Base-by-base conservation (phyloP, 257 asterid species). In the Solanum virginianum region DNA sequence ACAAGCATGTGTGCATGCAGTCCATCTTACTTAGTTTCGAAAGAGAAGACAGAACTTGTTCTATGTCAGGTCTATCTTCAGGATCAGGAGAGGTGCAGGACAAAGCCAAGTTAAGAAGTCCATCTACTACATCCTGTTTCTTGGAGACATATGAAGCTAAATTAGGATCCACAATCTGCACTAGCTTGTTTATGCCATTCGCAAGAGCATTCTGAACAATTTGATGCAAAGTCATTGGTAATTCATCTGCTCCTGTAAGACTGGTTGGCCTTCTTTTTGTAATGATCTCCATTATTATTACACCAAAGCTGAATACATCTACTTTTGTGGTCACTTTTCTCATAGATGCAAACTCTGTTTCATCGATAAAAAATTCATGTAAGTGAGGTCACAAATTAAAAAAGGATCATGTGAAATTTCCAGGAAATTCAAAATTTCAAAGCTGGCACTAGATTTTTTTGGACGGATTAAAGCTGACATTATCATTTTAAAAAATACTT, bases 271-370 rank as follows among this genome's bases (percentile, higher is more conserved):
- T 86, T 84, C 87, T 92, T 81, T 88, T 88, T 12, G 98, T 95
- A 29, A 95, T 83, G 53, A 95, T 13, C 90, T 95, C 98, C 98
- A 93, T 91, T 60, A 88, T 81, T 53, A 95, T 89, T 49, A 95
- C 87, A 8, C 99, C 97, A n/a, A 90, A 94, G 94, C 99, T 94
- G 89, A 93, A 95, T 51, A 94, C 91, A 70, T 95, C 99, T 74
- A 93, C 97, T 82, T 94, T 94, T 29, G 95, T 93, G 36, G 94
- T 90, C 5, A 94, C 92, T 80, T 86, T 90, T 91, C 94, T 89
- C 97, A 91, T 90, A 86, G 91, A 95, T 49, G 99, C 98, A 55
- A 94, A 89, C 87, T 95, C 98, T 95, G 95, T 24, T 72, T 36
- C 83, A 85, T 8, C 85, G 26, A 65, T 10, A 26, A 88, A 57